phyloP scores from a whole-genome alignment of 148 eudicot genomes.

The Dysphania ambrosioides region DNA sequence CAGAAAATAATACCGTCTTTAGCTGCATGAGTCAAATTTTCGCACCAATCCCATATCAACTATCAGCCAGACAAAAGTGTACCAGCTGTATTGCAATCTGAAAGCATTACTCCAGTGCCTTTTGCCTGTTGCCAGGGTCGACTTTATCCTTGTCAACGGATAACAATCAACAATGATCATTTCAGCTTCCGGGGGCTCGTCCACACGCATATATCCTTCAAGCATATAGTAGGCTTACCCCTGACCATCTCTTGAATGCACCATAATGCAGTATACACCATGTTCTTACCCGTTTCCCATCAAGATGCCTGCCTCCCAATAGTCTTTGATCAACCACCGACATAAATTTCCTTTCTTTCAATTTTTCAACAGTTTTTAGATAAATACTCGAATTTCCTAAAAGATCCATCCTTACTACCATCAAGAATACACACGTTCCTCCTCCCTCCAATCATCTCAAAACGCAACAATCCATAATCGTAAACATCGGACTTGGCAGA shows the following conservation, averaged over 20 bases:
- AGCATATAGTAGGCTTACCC: constrained; percentile 77
- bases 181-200: constrained; percentile 61
- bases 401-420: constrained; percentile 21
- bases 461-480: constrained; percentile 74
- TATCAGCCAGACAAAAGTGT: constrained; percentile 46
- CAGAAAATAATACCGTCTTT: background rate
- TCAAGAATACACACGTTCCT: constrained; percentile 44
- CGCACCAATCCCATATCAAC: background rate
- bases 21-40: background rate
- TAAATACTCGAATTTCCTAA: constrained; percentile 50
- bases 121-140: constrained; percentile 21
- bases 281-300: constrained; percentile 48
- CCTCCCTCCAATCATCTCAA: constrained; percentile 74
- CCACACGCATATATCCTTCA: constrained; percentile 53
- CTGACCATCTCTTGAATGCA: constrained; percentile 76
- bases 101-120: constrained; percentile 30
- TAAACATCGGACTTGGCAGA: constrained; percentile 75
- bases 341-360: constrained; percentile 55
- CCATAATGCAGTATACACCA: constrained; percentile 63
- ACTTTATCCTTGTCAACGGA: constrained; percentile 30
- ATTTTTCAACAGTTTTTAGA: constrained; percentile 59
- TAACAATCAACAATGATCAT: constrained; percentile 64
- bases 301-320: constrained; percentile 36
- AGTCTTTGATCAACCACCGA: constrained; percentile 61
- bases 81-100: constrained; percentile 23